A percentile compares a stretch with the other conserved stretches of the same genome.
These are phyloP conservation scores for Zanthoxylum bungeanum DNA, from an alignment of 345 rosid genomes.

Conservation along the genomic window DNA sequence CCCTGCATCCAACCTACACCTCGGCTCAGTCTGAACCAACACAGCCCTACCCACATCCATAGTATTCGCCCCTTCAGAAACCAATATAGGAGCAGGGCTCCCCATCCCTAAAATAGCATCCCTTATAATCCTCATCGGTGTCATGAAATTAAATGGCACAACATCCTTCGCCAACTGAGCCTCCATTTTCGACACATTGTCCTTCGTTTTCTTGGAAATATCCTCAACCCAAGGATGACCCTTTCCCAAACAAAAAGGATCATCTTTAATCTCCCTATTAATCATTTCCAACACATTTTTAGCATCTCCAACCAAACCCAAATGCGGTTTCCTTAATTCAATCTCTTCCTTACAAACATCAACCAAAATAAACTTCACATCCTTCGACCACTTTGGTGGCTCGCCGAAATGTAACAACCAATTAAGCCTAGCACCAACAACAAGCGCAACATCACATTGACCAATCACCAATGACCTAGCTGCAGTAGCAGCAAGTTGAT, in stretches of 20 bases:
- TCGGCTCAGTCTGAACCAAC: slow-evolving; percentile 91
- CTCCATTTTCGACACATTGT: slow-evolving; percentile 78
- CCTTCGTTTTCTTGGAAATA: slow-evolving; percentile 61
- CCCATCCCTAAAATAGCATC: slow-evolving; percentile 67
- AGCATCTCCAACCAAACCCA: slow-evolving; percentile 86
- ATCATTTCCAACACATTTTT: slow-evolving; percentile 62
- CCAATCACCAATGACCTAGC: slow-evolving; percentile 97
- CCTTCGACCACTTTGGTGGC: slow-evolving; percentile 86
- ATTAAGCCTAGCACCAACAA: slow-evolving; percentile 92
- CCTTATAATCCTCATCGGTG: slow-evolving; percentile 94
- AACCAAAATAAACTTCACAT: slow-evolving; percentile 77
- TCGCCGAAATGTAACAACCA: slow-evolving; percentile 97
- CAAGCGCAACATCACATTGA: slow-evolving; percentile 86
- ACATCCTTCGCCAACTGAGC: slow-evolving; percentile 81
- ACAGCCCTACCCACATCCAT: slow-evolving; percentile 98
- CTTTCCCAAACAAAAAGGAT: slow-evolving; percentile 82
- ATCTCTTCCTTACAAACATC: slow-evolving; percentile 82
- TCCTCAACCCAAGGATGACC: slow-evolving; percentile 82
- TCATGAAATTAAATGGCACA: slow-evolving; percentile 86
- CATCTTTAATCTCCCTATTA: slow-evolving; percentile 81
- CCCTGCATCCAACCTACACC: slow-evolving; percentile 98
- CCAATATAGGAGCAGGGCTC: slow-evolving; percentile 84
- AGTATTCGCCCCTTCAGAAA: slow-evolving; percentile 95
- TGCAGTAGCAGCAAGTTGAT: slow-evolving; percentile 80
- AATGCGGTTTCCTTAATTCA: slow-evolving; percentile 65